A percentile compares a stretch with the other conserved stretches of the same genome.
These are phyloP conservation scores for Salvia sclarea DNA, from an alignment of 305 asterid species.

Conservation along the genomic window DNA sequence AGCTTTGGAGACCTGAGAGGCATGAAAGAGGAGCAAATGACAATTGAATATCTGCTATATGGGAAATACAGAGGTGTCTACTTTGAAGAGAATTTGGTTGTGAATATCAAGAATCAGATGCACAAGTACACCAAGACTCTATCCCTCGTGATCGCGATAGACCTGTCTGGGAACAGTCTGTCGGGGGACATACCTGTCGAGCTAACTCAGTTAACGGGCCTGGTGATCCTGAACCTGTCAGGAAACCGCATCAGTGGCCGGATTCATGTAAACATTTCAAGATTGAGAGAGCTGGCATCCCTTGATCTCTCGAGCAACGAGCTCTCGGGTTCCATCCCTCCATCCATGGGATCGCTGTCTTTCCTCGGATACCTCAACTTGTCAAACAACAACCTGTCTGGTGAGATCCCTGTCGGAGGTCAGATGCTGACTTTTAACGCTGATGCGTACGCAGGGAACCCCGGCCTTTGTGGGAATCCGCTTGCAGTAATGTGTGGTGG, in stretches of 20 bases:
- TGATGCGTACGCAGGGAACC: slow-evolving; percentile 45
- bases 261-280: slow-evolving; percentile 49
- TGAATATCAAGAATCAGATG: slow-evolving; percentile 44
- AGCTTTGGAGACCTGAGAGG: slow-evolving; percentile 46
- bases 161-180: slow-evolving; percentile 51
- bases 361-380: slow-evolving; percentile 44
- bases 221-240: slow-evolving; percentile 50
- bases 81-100: slow-evolving; percentile 50
- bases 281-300: slow-evolving; percentile 39
- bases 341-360: slow-evolving; percentile 41
- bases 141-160: slow-evolving; percentile 53
- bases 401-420: slow-evolving; percentile 47
- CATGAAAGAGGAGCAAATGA: slow-evolving; percentile 43
- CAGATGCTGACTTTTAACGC: slow-evolving; percentile 49
- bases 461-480: slow-evolving; percentile 53
- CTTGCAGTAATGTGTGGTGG: slow-evolving; percentile 36
- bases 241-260: slow-evolving; percentile 48
- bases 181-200: slow-evolving; percentile 49
- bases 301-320: slow-evolving; percentile 56
- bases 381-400: slow-evolving; percentile 53
- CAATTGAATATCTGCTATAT: slow-evolving; percentile 37
- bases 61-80: slow-evolving; percentile 51
- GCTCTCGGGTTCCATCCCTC: slow-evolving; percentile 51
- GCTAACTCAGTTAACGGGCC: slow-evolving; percentile 41
- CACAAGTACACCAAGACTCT: slow-evolving; percentile 53